phyloP scores from a whole-genome alignment of 345 rosid genomes.

The Ricinus communis region DNA sequence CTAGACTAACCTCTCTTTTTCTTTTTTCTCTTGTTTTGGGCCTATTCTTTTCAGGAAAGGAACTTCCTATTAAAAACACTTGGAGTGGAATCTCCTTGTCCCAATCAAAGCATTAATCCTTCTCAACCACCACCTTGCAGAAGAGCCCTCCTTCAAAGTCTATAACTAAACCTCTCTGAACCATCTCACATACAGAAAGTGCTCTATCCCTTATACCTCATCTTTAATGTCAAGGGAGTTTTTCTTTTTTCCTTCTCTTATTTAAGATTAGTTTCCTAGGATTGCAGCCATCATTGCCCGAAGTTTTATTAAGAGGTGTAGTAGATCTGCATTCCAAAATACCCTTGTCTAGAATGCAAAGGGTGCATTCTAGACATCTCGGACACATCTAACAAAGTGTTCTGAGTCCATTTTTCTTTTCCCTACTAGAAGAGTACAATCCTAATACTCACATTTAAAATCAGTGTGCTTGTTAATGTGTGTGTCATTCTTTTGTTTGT shows the following conservation, averaged over 20 bases:
- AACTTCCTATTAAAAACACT: slow-evolving; percentile 87
- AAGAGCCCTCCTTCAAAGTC: slow-evolving; percentile 91
- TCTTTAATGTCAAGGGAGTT: slow-evolving; percentile 26
- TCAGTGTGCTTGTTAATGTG: slow-evolving; percentile 43
- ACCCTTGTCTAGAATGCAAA: slow-evolving; percentile 50
- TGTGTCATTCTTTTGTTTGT: slow-evolving; percentile 53
- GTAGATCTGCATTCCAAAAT: slow-evolving; percentile 61
- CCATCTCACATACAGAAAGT: slow-evolving; percentile 29
- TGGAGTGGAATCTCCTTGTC: slow-evolving; percentile 77
- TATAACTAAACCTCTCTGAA: slow-evolving; percentile 44
- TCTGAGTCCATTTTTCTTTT: slow-evolving; percentile 32
- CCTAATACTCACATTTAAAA: slow-evolving; percentile 35
- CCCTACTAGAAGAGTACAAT: slow-evolving; percentile 29
- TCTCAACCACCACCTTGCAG: slow-evolving; percentile 88
- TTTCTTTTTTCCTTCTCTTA: slow-evolving; percentile 24
- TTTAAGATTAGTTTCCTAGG: slow-evolving; percentile 36
- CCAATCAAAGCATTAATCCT: slow-evolving; percentile 54
- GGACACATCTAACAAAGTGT: slow-evolving; percentile 46
- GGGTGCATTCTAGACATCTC: slow-evolving; percentile 72
- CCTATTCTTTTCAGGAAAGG: slow-evolving; percentile 76
- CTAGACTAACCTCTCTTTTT: slow-evolving; percentile 25
- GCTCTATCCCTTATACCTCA: slow-evolving; percentile 23
- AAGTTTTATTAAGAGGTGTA: slow-evolving; percentile 67
- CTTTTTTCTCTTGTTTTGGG: slow-evolving; percentile 8
- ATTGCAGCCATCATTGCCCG: slow-evolving; percentile 80